Evolutionary conservation across 164 flowering plant species (phyloP).

Genomic region (Platanus orientalis): DNA sequence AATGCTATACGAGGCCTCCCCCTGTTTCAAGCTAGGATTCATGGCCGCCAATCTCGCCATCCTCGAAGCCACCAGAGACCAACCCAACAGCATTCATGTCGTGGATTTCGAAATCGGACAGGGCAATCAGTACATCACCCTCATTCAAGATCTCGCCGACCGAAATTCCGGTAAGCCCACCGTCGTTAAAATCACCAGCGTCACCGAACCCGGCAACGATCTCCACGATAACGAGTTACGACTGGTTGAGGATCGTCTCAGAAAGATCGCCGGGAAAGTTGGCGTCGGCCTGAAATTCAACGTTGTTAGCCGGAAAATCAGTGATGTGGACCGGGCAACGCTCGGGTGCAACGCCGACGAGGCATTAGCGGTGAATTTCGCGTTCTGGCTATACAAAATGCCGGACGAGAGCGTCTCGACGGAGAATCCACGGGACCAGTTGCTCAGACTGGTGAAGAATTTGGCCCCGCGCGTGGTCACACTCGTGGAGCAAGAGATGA

Average conservation of each 20-base stretch:
- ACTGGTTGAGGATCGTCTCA: constrained; percentile 39
- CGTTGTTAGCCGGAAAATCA: constrained; percentile 17
- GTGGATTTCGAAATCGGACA: constrained; percentile 56
- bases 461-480: constrained; percentile 61
- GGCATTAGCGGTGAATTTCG: constrained; percentile 71
- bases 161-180: constrained; percentile 19
- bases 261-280: constrained; percentile 33
- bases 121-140: constrained; percentile 56
- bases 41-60: constrained; percentile 75
- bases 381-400: constrained; percentile 50
- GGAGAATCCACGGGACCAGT: constrained; percentile 79
- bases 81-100: constrained; percentile 30
- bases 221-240: constrained; percentile 19
- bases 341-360: constrained; percentile 52
- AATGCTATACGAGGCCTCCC: constrained; percentile 52
- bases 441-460: constrained; percentile 66
- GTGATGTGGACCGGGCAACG: constrained; percentile 45
- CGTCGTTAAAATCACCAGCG: constrained; percentile 46
- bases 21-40: constrained; percentile 74
- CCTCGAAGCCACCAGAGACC: constrained; percentile 41
- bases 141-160: constrained; percentile 53
- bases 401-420: constrained; percentile 94
- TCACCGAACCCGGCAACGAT: constrained; percentile 21
- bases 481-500: constrained; percentile 78
- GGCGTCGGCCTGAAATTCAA: constrained; percentile 42